Base-by-base conservation (phyloP, 2,329 filamentous ascomycete species). In the Alternaria sp. region DNA sequence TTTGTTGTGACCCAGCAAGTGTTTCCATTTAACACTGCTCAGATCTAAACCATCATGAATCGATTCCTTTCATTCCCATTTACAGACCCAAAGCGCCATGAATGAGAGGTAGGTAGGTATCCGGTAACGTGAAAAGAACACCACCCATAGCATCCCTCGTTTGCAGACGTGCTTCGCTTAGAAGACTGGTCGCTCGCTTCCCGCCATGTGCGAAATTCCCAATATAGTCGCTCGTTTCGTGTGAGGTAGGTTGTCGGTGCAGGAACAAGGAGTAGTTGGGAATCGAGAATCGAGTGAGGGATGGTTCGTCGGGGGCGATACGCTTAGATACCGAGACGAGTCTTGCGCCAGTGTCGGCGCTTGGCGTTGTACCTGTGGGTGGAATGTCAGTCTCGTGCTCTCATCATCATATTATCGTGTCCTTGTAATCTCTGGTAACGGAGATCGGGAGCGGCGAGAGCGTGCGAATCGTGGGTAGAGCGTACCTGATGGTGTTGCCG, bases 261-360 rank as follows among this genome's bases (percentile, higher is more conserved):
- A 59, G 68, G 66, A 52, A 52, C 49, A 69, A 69, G 62, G 57
- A 64, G 64, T 67, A 64, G 67, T 67, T 69, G 75, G 70, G 70
- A 74, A 74, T 74, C 69, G 75, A 71, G 70, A 74, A 74, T 72
- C 73, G 73, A 76, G 72, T 71, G 70, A 67, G 71, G 68, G 70
- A 67, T 72, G 69, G 69, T 61, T 67, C 69, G 77, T 71, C 72
- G 77, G 80, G 82, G 80, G 82, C 80, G 84, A 87, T 82, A 84
- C 83, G 85, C 89, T 88, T 96, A 99, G 88, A 99, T 96, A 83
- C 93, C 93, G 86, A 99, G 93, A 83, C 93, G 92, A 83, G 96
- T 98, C 95, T 99, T 99, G 88, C 96, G 93, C 96, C 96, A 99
- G 85, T 99, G 96, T 87, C 96, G 92, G 86, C 96, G 89, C 93